Evolutionary conservation across 2,329 filamentous ascomycete genomes (phyloP), one percentile per base, ranked within the genome.

Genomic region (Lasiodiplodia gonubiensis): DNA sequence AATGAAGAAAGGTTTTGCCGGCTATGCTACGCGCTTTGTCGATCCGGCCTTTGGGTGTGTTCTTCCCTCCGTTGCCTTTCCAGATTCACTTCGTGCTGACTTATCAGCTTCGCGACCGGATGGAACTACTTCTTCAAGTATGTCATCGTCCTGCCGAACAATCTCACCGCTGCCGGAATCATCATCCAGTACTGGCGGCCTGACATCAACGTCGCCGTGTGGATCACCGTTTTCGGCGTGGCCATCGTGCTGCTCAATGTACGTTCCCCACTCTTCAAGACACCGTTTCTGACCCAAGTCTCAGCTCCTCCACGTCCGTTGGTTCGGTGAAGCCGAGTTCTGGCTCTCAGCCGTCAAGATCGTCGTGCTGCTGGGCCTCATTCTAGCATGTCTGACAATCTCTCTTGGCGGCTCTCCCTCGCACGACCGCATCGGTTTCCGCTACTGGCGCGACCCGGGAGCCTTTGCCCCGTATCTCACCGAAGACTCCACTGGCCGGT

Each of bases 1-100:
- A 6, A 88, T 94, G 46, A 83, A 90, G 25, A 92, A 91, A 68
- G 89, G 90, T 49, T 94, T 94, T 75, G 91, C 90, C 27, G 85
- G 89, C 46, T 94, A 93, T 72, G 90, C 91, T 25, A 85, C 88
- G 42, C 89, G 92, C n/a, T 92, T 94, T 72, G 85, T 93, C 68
- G 89, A 92, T 73, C 88, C 87, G 11, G 88, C 88, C 65, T 81
- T 93, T 60, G 90, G 90, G 27, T 68, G 93, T 73, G 85, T 90
- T 21, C 90, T 93, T 85, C 91, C 91, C 23, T 94, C 91, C 8
- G n/a, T 49, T 49, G 16, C n/a, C n/a, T n/a, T n/a, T n/a, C n/a
- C n/a, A 49, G 46, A 46, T 21, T 6, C 11, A 3, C 46, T 49
- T 11, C n/a, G 10, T 30, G 10, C 12, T 25, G 1, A 16, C 6